phyloP scores from a whole-genome alignment of 768 basidiomycete genomes.

The Xanthoconium purpureum region DNA sequence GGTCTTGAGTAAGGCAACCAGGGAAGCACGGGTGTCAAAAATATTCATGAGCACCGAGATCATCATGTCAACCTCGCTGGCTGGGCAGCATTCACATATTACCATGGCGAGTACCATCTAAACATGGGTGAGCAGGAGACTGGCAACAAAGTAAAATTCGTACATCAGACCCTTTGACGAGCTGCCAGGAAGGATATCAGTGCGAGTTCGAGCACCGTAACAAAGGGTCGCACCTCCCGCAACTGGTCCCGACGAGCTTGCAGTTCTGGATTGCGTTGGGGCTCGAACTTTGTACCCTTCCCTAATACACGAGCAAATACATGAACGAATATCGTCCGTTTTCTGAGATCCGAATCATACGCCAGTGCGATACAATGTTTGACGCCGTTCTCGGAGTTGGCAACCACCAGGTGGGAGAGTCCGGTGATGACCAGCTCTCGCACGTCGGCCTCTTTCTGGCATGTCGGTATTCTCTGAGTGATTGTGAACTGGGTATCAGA shows the following conservation, averaged over 20 bases:
- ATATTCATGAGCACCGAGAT: conserved; percentile 82
- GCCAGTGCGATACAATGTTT: conserved; percentile 83
- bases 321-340: conserved; percentile 78
- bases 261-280: conserved; percentile 48
- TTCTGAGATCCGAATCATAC: conserved; percentile 66
- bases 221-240: conserved; percentile 48
- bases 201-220: not conserved
- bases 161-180: conserved; percentile 74
- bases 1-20: conserved; percentile 72
- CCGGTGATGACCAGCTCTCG: conserved; percentile 77
- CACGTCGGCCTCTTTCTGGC: conserved; percentile 57
- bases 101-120: conserved; percentile 80
- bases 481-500: conserved; percentile 5
- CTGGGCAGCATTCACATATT: conserved; percentile 83
- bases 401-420: conserved; percentile 73
- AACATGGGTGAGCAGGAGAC: conserved; percentile 7
- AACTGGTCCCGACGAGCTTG: conserved; percentile 51
- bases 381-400: conserved; percentile 85
- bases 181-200: conserved; percentile 36
- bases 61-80: conserved; percentile 77
- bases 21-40: conserved; percentile 72
- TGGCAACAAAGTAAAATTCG: conserved; percentile 22
- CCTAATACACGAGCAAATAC: conserved; percentile 80
- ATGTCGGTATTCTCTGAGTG: conserved; percentile 40
- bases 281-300: conserved; percentile 75